phyloP scores from a whole-genome alignment of 371 early-diverging fungal genomes.

The Rhizomucor miehei region DNA sequence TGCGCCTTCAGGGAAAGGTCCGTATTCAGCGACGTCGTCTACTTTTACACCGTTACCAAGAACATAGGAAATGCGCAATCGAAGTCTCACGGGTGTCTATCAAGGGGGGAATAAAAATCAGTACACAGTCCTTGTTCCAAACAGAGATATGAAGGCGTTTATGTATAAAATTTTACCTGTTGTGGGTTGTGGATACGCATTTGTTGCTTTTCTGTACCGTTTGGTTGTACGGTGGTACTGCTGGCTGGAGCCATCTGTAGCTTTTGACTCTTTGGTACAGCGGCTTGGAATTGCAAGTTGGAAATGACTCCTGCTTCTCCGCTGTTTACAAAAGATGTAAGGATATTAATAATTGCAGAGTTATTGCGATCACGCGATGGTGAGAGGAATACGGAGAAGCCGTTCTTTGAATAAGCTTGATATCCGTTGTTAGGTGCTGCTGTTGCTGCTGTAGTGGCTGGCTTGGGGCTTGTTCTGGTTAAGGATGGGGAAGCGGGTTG shows the following conservation, averaged over 20 bases:
- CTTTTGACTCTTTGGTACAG: constrained; percentile 87
- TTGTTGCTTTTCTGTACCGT: constrained; percentile 67
- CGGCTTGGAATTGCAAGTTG: constrained; percentile 83
- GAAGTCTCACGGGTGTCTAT: constrained; percentile 69
- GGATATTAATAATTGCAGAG: constrained; percentile 62
- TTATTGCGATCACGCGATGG: constrained; percentile 62
- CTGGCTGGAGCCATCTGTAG: constrained; percentile 83
- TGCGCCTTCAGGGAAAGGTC: constrained; percentile 66
- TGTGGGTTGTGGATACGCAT: constrained; percentile 87
- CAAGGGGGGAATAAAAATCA: not conserved
- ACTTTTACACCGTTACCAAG: constrained; percentile 51
- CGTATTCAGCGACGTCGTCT: constrained; percentile 79
- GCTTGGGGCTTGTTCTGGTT: constrained; percentile 14
- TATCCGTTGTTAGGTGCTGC: constrained; percentile 30
- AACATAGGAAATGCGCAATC: constrained; percentile 71
- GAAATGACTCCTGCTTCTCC: constrained; percentile 51
- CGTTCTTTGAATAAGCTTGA: constrained; percentile 75
- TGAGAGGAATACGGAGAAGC: constrained; percentile 66
- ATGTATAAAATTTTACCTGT: constrained; percentile 55
- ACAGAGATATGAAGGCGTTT: too few species aligned
- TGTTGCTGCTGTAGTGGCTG: constrained; percentile 9
- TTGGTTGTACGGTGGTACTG: constrained; percentile 56
- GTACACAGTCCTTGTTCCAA: not conserved
- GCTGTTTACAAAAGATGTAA: constrained; percentile 67
- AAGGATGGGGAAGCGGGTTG: constrained; percentile 9